These are phyloP conservation scores for Penicillium taxi DNA, from an alignment of 495 filamentous ascomycete genomes.

Conservation along the genomic window DNA sequence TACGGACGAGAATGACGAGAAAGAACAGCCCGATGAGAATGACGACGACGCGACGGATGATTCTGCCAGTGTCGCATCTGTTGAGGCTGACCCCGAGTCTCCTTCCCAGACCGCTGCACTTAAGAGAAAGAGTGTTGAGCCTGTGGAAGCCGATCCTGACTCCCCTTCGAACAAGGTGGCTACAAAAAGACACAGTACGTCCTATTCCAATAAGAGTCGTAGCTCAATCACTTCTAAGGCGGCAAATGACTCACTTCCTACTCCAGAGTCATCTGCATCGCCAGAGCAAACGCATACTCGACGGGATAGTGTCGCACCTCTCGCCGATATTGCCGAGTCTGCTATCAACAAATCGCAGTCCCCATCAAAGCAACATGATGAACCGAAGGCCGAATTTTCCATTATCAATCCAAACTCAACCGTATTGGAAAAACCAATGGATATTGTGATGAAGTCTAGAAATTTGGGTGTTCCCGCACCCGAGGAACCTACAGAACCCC, in stretches of 20 bases:
- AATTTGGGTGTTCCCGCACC: constrained; percentile 54
- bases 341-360: constrained; percentile 56
- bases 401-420: constrained; percentile 67
- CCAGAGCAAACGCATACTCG: constrained; percentile 47
- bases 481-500: constrained; percentile 64
- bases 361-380: constrained; percentile 30
- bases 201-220: constrained; percentile 47
- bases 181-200: constrained; percentile 61
- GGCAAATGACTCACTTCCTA: constrained; percentile 46
- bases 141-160: constrained; percentile 43
- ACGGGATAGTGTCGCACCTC: constrained; percentile 48
- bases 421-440: constrained; percentile 80
- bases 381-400: constrained; percentile 43
- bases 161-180: constrained; percentile 56
- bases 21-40: too few relatives aligned
- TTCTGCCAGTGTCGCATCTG: constrained; percentile 41
- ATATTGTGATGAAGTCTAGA: constrained; percentile 85
- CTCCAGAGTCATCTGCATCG: constrained; percentile 48
- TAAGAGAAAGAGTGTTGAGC: constrained; percentile 51
- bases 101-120: constrained; percentile 51
- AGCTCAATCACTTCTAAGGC: constrained; percentile 37
- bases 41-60: constrained; percentile 26
- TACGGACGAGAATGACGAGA: constrained; percentile 17
- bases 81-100: constrained; percentile 47
- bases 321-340: constrained; percentile 72